A percentile compares a stretch with the other conserved stretches of the same genome.
Conservation (phyloP, 129 eudicot species). For the Artemisia annua region DNA sequence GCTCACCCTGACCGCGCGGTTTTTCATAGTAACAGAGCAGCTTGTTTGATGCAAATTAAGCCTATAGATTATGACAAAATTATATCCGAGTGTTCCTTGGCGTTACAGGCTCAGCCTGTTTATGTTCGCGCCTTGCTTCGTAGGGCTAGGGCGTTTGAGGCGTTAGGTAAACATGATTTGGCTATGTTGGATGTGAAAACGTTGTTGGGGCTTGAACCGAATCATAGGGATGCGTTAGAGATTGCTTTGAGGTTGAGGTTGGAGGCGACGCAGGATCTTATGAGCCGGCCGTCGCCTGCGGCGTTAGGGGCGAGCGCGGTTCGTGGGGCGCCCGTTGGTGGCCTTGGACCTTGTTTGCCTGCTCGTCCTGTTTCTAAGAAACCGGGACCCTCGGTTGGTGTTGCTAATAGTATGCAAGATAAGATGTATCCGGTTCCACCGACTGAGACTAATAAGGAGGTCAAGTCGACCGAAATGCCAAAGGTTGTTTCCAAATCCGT, state of each 20-base stretch:
- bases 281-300: constrained; percentile 10
- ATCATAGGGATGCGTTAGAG: not conserved
- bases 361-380: not conserved
- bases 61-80: not conserved
- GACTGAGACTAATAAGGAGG: constrained; percentile 1
- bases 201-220: not conserved
- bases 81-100: not conserved
- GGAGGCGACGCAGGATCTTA: not conserved
- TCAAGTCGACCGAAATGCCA: not conserved
- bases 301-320: constrained; percentile 39
- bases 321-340: constrained; percentile 3
- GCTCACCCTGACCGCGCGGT: not conserved
- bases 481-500: not conserved
- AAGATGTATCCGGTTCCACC: not conserved
- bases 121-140: not conserved
- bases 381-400: not conserved
- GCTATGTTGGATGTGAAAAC: constrained; percentile 2
- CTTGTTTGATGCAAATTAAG: constrained; percentile 15
- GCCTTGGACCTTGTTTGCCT: constrained; percentile 3
- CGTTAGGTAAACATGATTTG: not conserved
- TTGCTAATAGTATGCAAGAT: not conserved
- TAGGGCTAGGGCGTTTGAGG: constrained; percentile 18
- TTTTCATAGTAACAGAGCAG: not conserved
- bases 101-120: not conserved
- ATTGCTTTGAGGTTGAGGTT: constrained; percentile 5